Conservation (phyloP, 208 protist species). For the Borovskyia barvae region DNA sequence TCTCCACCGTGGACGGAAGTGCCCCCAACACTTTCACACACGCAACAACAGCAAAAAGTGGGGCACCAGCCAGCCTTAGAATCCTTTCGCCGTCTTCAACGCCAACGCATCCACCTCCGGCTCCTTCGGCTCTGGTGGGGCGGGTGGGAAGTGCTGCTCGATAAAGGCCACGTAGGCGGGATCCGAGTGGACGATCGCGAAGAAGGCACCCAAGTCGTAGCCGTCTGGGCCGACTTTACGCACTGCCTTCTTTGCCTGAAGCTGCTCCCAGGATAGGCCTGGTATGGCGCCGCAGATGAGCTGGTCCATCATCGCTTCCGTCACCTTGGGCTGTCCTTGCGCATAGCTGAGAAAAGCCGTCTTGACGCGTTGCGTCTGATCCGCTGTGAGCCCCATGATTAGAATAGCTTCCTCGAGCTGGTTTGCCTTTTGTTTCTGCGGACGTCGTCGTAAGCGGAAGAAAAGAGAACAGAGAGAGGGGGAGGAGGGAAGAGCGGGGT, state of each 20-base stretch:
- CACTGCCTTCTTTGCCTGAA: constrained; percentile 71
- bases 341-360: constrained; percentile 87
- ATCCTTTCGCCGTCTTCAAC: constrained; percentile 81
- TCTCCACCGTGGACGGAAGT: no score
- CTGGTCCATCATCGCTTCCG: constrained; percentile 87
- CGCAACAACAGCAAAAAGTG: no score
- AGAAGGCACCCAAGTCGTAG: constrained; percentile 78
- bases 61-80: no score
- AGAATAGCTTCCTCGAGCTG: not conserved
- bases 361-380: constrained; percentile 85
- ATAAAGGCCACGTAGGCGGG: constrained; percentile 77
- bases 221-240: constrained; percentile 52
- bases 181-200: constrained; percentile 71
- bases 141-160: constrained; percentile 68
- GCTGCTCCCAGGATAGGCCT: constrained; percentile 75
- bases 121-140: constrained; percentile 62
- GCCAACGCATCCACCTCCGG: constrained; percentile 76
- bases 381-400: constrained; percentile 64
- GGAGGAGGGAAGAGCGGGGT: not conserved
- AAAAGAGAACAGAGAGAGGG: constrained; percentile 14
- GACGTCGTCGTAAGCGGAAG: not conserved
- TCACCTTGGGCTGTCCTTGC: constrained; percentile 74
- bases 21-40: no score
- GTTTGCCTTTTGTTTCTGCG: constrained; percentile 16
- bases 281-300: constrained; percentile 87